These are phyloP conservation scores for Ceriops zippeliana DNA, from an alignment of 345 rosid species.

Conservation along the genomic window DNA sequence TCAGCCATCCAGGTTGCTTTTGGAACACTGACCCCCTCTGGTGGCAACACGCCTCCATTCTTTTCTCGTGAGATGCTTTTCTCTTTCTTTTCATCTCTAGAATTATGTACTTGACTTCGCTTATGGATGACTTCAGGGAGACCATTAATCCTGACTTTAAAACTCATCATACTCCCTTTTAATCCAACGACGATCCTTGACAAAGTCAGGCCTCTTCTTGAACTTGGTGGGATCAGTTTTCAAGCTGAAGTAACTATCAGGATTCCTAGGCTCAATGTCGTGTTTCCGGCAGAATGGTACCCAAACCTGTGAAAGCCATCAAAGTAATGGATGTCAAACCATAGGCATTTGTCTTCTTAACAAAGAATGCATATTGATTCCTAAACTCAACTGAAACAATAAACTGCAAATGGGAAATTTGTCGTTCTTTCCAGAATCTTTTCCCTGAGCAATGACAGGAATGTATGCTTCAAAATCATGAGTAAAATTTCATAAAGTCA, in stretches of 20 bases:
- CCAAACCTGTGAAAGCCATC: slow-evolving; percentile 40
- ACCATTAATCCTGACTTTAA: slow-evolving; percentile 87
- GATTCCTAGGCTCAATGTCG: slow-evolving; percentile 84
- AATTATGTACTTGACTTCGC: slow-evolving; percentile 56
- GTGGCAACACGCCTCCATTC: slow-evolving; percentile 50
- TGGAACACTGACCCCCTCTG: slow-evolving; percentile 40
- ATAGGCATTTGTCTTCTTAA: too few relatives aligned
- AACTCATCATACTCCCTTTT: slow-evolving; percentile 95
- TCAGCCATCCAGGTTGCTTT: slow-evolving; percentile 99
- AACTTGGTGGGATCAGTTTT: slow-evolving; percentile 77
- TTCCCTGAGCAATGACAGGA: too few relatives aligned
- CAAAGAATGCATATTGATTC: too few relatives aligned
- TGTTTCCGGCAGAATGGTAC: slow-evolving; percentile 96
- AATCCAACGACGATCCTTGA: slow-evolving; percentile 92
- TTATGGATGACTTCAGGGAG: slow-evolving; percentile 72
- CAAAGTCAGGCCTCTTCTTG: slow-evolving; percentile 81
- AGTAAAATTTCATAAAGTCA: too few relatives aligned
- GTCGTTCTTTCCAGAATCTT: too few relatives aligned
- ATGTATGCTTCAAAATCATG: too few relatives aligned
- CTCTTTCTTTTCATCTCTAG: slow-evolving; percentile 58
- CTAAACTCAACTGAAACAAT: too few relatives aligned
- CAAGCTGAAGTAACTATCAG: slow-evolving; percentile 74
- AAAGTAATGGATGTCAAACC: not conserved
- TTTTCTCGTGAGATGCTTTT: slow-evolving; percentile 51
- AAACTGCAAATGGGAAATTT: too few relatives aligned